Evolutionary conservation across 1,139 yeast species (phyloP), one percentile per base, ranked within the genome.

Genomic region (Maudiozyma humilis): DNA sequence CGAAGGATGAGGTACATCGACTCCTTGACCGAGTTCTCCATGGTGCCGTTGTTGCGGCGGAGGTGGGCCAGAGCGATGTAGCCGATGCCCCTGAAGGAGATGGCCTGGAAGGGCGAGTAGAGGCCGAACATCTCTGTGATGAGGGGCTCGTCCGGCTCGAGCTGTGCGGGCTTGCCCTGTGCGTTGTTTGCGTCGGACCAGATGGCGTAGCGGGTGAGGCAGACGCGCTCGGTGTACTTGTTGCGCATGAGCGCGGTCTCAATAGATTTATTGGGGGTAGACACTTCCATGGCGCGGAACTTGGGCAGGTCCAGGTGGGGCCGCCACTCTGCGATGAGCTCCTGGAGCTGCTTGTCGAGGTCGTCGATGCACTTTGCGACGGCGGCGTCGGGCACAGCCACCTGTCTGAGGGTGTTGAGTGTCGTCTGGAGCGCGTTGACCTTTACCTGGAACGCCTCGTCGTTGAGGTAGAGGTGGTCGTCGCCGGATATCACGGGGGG

Each of bases 51-150:
- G 31, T 46, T 39, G 29, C 48, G 47, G 27, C 44, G 48, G 30
- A 49, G 41, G 27, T 41, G 41, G 30, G 46, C 43, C 34, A 51
- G 53, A 40, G 50, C 54, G 35, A 54, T 49, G 33, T 45, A 47
- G 29, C 63, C 63, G 12, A 61, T 53, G 29, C 63, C 63, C 44
- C 55, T 48, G 16, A 59, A 48, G 1, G 64, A 60, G 25, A 57
- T 46, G 13, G 52, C 47, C 34, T 55, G 55, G 31, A 52, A 46
- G 4, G 62, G 57, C 2, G 61, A 55, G 43, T 56, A 59, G 20
- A 60, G 43, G 4, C 65, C 65, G 38, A 56, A 56, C 29, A 54
- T 32, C 29, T 53, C 60, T 42, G 60, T 63, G 13, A 60, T 50
- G 23, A 59, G 38, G 1, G 63, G 62, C 23, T 37, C 38, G 23